Conservation (phyloP, 495 filamentous ascomycete species). For the Ramalina peruviana region DNA sequence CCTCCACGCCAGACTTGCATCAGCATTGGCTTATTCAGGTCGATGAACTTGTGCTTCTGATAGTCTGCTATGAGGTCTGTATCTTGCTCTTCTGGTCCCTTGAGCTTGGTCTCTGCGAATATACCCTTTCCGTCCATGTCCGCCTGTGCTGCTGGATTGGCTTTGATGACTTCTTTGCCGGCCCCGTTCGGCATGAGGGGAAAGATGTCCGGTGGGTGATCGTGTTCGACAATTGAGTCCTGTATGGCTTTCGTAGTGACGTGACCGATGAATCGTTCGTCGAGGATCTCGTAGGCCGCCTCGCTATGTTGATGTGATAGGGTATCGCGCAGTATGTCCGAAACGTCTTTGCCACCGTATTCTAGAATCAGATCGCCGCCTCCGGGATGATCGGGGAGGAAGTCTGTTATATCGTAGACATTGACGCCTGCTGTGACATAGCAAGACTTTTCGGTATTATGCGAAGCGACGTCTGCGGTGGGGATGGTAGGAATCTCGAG, state of each 20-base stretch:
- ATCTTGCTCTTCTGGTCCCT: constrained; percentile 71
- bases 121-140: constrained; percentile 28
- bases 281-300: constrained; percentile 83
- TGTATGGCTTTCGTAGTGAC: constrained; percentile 36
- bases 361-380: constrained; percentile 80
- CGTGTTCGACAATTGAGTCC: constrained; percentile 30
- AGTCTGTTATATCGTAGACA: constrained; percentile 89
- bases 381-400: constrained; percentile 79
- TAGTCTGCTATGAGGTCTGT: constrained; percentile 67
- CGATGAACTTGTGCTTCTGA: constrained; percentile 81
- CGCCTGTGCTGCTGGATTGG: constrained; percentile 15
- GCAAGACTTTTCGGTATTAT: constrained; percentile 72
- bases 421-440: constrained; percentile 82
- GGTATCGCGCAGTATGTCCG: constrained; percentile 69
- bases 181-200: constrained; percentile 27
- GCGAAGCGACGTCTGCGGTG: constrained; percentile 60
- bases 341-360: constrained; percentile 79
- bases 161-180: constrained; percentile 27
- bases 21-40: constrained; percentile 73
- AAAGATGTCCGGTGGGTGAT: constrained; percentile 31
- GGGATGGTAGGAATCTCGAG: constrained; percentile 57
- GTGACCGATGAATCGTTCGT: constrained; percentile 72
- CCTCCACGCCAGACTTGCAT: constrained; percentile 79
- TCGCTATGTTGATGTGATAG: constrained; percentile 76
- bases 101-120: constrained; percentile 71